Base-by-base conservation (phyloP, 495 filamentous ascomycete genomes). In the Penicillium nucicola region DNA sequence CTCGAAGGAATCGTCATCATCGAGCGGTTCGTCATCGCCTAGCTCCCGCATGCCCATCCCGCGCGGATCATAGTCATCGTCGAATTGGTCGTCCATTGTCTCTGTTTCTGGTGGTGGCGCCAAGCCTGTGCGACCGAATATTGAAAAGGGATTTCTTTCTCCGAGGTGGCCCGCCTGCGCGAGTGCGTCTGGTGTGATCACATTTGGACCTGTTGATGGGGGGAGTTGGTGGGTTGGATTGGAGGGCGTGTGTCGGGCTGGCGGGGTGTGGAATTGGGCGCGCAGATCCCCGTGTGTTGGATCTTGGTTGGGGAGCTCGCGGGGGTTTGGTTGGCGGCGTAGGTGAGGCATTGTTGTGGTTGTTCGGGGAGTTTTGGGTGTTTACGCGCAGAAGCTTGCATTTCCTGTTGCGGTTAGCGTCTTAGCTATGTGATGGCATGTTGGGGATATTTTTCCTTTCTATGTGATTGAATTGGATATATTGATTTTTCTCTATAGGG, bases 231-330 rank as follows among this genome's bases (percentile, higher is more conserved):
- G 63, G 22, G 53, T 62, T 53, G 59, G 62, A 41, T 62, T 62
- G 22, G 61, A 53, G 7, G 66, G 66, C 33, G 64, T 67, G 20
- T 55, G 60, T 32, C 61, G 60, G 9, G 67, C 55, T 0, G 68
- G 69, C 2, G 71, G 71, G 13, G 71, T 75, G 12, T 68, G 66
- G 56, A 67, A 74, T 45, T 74, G 71, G 0, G 63, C 38, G 42
- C 59, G 62, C 12, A 62, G 53, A 19, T 43, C 48, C 13, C 40
- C 43, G 3, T 50, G 47, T 2, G 38, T 37, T 12, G 35, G 32
- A 14, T 50, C 53, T 42, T 58, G 48, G 20, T 42, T 47, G 25
- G 40, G 49, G 14, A 32, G 40, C 17, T 52, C 54, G 51, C 50
- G 50, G 2, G 53, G 55, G 14, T 60, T 57, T 10, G 53, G 59